Evolutionary conservation across 2,329 filamentous ascomycete species (phyloP), one percentile per base, ranked within the genome.

Genomic region (Graphilbum fragrans): DNA sequence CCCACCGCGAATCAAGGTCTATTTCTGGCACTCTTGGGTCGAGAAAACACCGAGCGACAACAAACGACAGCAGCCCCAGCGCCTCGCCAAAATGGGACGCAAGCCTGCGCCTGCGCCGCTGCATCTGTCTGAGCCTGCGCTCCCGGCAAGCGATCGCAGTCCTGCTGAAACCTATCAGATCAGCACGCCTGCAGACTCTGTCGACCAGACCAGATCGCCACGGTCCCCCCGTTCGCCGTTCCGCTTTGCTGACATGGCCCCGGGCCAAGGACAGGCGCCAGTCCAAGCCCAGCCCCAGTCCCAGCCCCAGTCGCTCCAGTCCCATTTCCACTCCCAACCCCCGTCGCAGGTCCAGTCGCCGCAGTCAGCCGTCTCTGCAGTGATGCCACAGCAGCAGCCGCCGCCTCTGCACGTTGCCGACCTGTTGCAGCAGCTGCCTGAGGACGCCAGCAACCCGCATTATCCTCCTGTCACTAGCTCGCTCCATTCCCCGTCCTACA

Each of bases 101-200:
- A 77, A 74, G 60, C 61, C 67, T 54, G 69, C 66, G 59, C 72
- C 71, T 50, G 67, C 74, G 63, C 71, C 72, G 60, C 66, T 76
- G 60, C 60, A 66, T 56, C 63, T 76, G 59, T 61, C 64, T 53
- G 63, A 63, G 43, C 47, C 53, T 48, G 51, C 58, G 49, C 57
- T 52, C 47, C 50, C 53, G 51, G 48, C 54, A 50, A 57, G 58
- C 49, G 53, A 58, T 45, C 55, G 55, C 48, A 55, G 53, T 39
- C 46, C 51, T 53, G 52, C 52, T 54, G 55, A 61, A 53, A 56
- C 55, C 45, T 52, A 54, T 41, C 55, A 54, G 44, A 52, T 55
- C 47, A 50, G 52, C 45, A 56, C 54, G 41, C 54, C 59, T 41
- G 49, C 59, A 49, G 61, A 59, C 51, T 62, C 65, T 12, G 38